Percentiles rank a stretch among this genome's conserved stretches.
Evolutionary conservation across 2,329 filamentous ascomycete species (phyloP).

Genomic region (Botrytis fragariae): DNA sequence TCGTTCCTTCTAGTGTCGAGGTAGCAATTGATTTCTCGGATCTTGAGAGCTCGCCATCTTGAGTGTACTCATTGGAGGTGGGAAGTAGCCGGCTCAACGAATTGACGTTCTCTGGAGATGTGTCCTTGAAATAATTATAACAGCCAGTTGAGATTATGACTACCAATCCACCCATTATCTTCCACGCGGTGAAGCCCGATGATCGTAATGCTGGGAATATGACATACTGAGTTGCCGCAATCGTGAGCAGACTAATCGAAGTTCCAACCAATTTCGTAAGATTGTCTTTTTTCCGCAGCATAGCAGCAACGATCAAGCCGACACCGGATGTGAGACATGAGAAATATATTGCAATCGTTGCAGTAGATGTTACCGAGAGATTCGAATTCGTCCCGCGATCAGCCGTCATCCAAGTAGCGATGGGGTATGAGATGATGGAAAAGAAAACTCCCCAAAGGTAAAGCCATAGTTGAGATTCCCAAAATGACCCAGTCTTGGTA

Average conservation of each 20-base stretch:
- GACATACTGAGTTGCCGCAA: slow-evolving; percentile 27
- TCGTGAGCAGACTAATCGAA: slow-evolving; percentile 24
- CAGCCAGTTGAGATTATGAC: slow-evolving; percentile 26
- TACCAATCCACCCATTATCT: slow-evolving; percentile 26
- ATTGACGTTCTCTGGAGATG: neutral
- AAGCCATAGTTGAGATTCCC: slow-evolving; percentile 28
- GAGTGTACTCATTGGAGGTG: neutral
- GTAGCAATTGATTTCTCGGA: neutral
- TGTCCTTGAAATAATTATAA: slow-evolving; percentile 30
- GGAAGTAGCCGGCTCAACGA: neutral
- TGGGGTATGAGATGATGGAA: slow-evolving; percentile 13
- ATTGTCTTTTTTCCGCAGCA: slow-evolving; percentile 28
- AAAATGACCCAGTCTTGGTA: slow-evolving; percentile 30
- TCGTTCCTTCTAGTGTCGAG: neutral
- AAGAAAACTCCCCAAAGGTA: slow-evolving; percentile 30
- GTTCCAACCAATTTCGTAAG: slow-evolving; percentile 30
- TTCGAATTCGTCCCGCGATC: neutral
- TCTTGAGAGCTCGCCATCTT: neutral
- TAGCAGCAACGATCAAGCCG: slow-evolving; percentile 27
- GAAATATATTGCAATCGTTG: slow-evolving; percentile 17
- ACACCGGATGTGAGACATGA: slow-evolving; percentile 12
- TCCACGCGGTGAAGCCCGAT: slow-evolving; percentile 24
- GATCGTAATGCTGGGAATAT: slow-evolving; percentile 25
- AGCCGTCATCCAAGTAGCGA: slow-evolving; percentile 6
- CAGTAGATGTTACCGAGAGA: neutral